phyloP scores from a whole-genome alignment of 192 early-diverging fungal species.

The Rhizoclosmatium globosum region DNA sequence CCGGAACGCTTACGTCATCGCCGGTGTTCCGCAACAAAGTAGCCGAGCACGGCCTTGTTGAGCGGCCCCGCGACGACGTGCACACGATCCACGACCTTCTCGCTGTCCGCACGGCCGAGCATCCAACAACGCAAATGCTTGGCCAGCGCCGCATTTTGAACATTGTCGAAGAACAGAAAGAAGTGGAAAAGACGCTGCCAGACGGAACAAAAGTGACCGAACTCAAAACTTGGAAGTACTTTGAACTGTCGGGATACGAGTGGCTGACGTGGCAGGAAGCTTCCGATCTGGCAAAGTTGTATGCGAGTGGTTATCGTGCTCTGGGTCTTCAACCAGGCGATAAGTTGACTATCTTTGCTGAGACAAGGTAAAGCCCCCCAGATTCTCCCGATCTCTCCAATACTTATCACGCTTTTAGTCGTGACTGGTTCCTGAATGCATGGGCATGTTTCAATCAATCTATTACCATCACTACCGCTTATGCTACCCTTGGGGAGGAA shows the following conservation, averaged over 20 bases:
- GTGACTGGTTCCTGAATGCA: conserved; percentile 71
- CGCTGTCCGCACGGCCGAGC: too few species aligned
- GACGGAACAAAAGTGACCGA: conserved; percentile 66
- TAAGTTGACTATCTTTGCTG: conserved; percentile 57
- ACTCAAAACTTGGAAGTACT: conserved; percentile 86
- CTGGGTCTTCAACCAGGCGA: conserved; percentile 63
- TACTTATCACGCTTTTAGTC: conserved; percentile 36
- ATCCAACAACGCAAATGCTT: conserved; percentile 39
- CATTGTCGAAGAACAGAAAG: conserved; percentile 79
- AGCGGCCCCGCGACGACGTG: neutral
- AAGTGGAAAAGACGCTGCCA: conserved; percentile 61
- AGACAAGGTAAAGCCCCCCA: conserved; percentile 37
- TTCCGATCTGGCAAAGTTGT: conserved; percentile 56
- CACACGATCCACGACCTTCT: conserved; percentile 2
- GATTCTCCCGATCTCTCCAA: neutral
- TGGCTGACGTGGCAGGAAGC: conserved; percentile 86
- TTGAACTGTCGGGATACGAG: conserved; percentile 78
- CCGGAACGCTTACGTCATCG: neutral
- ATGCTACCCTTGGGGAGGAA: conserved; percentile 80
- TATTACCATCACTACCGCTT: conserved; percentile 81
- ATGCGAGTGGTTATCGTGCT: conserved; percentile 74
- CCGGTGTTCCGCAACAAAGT: neutral
- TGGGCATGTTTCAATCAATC: conserved; percentile 72
- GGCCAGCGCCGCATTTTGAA: conserved; percentile 74
- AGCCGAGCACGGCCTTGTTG: neutral